Evolutionary conservation across 2,329 filamentous ascomycete species (phyloP).

Genomic region (Phaeosphaeriaceae sp.): DNA sequence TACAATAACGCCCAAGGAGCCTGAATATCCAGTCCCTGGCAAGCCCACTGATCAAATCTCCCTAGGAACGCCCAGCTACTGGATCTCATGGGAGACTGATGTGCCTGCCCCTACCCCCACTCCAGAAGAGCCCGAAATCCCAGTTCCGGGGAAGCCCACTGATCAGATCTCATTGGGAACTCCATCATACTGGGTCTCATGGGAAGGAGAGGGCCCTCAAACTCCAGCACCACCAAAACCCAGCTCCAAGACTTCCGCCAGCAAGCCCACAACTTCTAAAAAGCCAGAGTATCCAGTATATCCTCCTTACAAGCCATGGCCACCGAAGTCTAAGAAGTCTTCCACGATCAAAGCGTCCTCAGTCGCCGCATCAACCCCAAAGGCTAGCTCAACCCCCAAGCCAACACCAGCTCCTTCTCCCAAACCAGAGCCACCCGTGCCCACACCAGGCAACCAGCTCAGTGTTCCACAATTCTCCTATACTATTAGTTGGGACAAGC

Average conservation of each 20-base stretch:
- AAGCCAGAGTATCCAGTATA: neutral
- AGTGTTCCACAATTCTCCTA: slow-evolving; percentile 5
- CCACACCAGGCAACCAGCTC: slow-evolving; percentile 15
- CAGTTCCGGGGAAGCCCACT: slow-evolving; percentile 11
- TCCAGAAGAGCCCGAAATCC: slow-evolving; percentile 5
- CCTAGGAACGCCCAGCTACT: slow-evolving; percentile 7
- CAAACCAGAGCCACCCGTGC: slow-evolving; percentile 8
- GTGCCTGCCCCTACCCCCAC: slow-evolving; percentile 3
- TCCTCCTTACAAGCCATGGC: neutral
- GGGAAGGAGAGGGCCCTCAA: slow-evolving; percentile 11
- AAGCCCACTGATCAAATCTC: slow-evolving; percentile 15
- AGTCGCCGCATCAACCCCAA: neutral
- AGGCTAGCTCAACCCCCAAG: slow-evolving; percentile 1
- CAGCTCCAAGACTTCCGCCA: neutral
- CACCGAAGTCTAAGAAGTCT: slow-evolving; percentile 2
- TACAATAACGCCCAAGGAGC: slow-evolving; percentile 8
- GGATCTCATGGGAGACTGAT: slow-evolving; percentile 8
- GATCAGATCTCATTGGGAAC: slow-evolving; percentile 23
- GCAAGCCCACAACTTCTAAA: neutral
- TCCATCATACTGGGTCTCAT: slow-evolving; percentile 23
- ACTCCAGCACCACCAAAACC: slow-evolving; percentile 1
- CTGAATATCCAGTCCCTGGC: slow-evolving; percentile 12
- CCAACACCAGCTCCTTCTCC: slow-evolving; percentile 9
- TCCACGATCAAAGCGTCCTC: neutral
- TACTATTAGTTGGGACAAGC: slow-evolving; percentile 13